phyloP scores from a whole-genome alignment of 1,284 basidiomycete species.

The Cerrena zonata region DNA sequence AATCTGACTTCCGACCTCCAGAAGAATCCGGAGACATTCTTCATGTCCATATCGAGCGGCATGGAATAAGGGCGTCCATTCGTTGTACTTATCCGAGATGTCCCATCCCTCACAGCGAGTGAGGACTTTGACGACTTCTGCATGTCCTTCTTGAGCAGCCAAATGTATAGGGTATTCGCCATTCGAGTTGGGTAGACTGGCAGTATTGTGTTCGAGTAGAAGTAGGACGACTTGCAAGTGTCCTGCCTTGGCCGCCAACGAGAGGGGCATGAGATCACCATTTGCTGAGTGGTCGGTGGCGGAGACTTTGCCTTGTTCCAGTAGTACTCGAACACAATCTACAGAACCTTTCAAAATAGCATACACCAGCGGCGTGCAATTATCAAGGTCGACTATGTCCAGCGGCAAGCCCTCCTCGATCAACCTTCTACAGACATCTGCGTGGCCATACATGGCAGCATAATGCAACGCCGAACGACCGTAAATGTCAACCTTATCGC shows the following conservation, averaged over 20 bases:
- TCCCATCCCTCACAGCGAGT: constrained; percentile 78
- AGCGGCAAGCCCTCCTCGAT: constrained; percentile 66
- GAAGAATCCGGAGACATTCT: constrained; percentile 71
- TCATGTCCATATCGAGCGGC: constrained; percentile 85
- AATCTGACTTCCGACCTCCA: constrained; percentile 75
- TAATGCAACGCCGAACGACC: constrained; percentile 93
- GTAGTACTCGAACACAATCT: constrained; percentile 73
- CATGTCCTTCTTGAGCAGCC: constrained; percentile 94
- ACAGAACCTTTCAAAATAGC: constrained; percentile 84
- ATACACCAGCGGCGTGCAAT: constrained; percentile 89
- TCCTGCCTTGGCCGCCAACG: constrained; percentile 86
- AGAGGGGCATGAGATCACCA: constrained; percentile 81
- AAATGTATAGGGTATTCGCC: constrained; percentile 96
- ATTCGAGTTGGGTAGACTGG: constrained; percentile 82
- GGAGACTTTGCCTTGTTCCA: constrained; percentile 61
- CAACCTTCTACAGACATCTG: constrained; percentile 71
- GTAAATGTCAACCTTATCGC: constrained; percentile 77
- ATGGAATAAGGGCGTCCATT: constrained; percentile 97
- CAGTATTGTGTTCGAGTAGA: constrained; percentile 74
- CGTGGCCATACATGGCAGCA: constrained; percentile 89
- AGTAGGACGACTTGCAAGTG: constrained; percentile 80
- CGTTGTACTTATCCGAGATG: constrained; percentile 89
- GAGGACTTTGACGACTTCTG: constrained; percentile 77
- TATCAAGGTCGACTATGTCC: constrained; percentile 82
- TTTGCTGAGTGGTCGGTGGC: constrained; percentile 51